Evolutionary conservation across 257 asterid genomes (phyloP), one percentile per base, ranked within the genome.

Genomic region (Solanum piurae): DNA sequence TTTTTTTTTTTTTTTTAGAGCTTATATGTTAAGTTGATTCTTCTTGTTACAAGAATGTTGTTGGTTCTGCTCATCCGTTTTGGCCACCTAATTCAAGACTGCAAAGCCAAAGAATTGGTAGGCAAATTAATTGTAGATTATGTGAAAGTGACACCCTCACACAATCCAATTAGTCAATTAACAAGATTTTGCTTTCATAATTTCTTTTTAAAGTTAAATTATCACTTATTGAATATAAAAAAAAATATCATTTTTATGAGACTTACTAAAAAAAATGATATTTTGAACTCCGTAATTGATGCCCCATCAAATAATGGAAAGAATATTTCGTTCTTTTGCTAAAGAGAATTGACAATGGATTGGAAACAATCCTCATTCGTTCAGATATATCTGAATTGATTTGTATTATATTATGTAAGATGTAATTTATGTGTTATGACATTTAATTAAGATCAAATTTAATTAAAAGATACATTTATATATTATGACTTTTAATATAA

Each of bases 61-160:
- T n/a, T 38, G 83, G 0, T 23, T n/a, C 55, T n/a, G 58, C 58
- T 38, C 13, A n/a, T 2, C 36, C 76, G 58, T 40, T 86, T 86
- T 86, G 87, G 84, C 79, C 87, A 88, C 86, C 86, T 77, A 86
- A 84, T 42, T 79, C 36, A 12, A 72, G 60, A 83, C 25, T 16
- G 49, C 76, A 27, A 11, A 37, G 87, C 12, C 34, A 31, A 42
- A 76, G 36, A 73, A 73, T 72, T 72, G 79, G 60, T 31, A 38
- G 52, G 33, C 12, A 37, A 64, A 76, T 23, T 38, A 38, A 7
- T n/a, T 12, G 36, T 38, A 1, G 60, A 40, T 76, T 76, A 40
- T n/a, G 58, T 38, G 58, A 38, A 12, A 38, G 58, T 6, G 36
- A 76, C 2, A 76, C 2, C 60, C 34, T 0, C 0, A n/a, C n/a